Evolutionary conservation across 2,329 filamentous ascomycete species (phyloP), one percentile per base, ranked within the genome.

Genomic region (Leptodontidium sp.): DNA sequence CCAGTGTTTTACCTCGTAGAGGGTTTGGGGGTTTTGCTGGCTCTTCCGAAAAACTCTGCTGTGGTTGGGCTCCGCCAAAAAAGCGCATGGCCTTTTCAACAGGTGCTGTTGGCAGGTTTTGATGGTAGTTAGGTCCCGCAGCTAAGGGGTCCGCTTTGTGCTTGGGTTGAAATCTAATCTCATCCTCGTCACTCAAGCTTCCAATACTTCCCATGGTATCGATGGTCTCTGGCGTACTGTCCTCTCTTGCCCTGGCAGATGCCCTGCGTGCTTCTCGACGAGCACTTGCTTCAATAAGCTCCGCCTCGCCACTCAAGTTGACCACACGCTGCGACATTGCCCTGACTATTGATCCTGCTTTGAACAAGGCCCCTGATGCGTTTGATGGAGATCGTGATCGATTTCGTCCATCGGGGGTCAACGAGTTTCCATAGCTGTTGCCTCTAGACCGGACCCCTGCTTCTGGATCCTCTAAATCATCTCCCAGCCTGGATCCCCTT

Each of bases 321-420:
- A 99, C 96, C 66, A 99, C 94, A 83, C 96, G 93, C 82, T 98
- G 94, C 40, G 97, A 98, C 89, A 99, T 97, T 70, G 89, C 89
- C 72, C 91, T 88, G 80, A 94, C 88, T 75, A 94, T 93, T 9
- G 91, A 93, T 55, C 91, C 88, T 70, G 92, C 91, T 74, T 89
- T 85, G 29, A 86, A 87, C 64, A 94, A 79, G 21, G 91, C 90
- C 32, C 87, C 87, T 12, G 88, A 85, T 9, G 87, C 85, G 21
- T 90, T 90, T 1, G 90, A 89, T 49, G 90, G 83, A 53, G 91
- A 91, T 55, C 86, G 82, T 64, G 84, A 83, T 64, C 78, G 77
- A 68, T 81, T 67, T 53, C 72, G 79, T 29, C 84, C 84, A 24
- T 81, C 82, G 7, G 88, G 87, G 35, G 80, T 82, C 66, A 87